These are phyloP conservation scores for Croton laevigatus DNA, from an alignment of 441 rosid genomes.

Conservation along the genomic window DNA sequence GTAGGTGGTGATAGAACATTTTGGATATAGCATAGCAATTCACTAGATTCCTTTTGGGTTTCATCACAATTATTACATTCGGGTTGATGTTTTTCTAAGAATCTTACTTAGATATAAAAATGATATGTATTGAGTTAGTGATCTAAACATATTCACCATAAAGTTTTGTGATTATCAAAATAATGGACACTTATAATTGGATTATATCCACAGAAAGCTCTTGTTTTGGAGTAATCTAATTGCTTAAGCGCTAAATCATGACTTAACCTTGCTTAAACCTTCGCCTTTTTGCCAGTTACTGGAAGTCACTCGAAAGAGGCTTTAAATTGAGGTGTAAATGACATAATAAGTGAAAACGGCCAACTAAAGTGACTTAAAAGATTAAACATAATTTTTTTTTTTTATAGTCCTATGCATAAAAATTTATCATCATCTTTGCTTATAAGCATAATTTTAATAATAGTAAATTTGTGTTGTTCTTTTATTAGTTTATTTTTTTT, in stretches of 20 bases:
- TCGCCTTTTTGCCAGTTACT: constrained; percentile 28
- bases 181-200: not conserved
- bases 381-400: constrained; percentile 14
- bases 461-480: not conserved
- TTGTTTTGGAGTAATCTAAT: constrained; percentile 33
- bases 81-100: too few species aligned
- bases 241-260: constrained; percentile 77
- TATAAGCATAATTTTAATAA: constrained; percentile 31
- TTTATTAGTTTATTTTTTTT: too few species aligned
- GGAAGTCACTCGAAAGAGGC: constrained; percentile 50
- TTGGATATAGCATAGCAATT: too few species aligned
- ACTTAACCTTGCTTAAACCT: constrained; percentile 42
- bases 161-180: not conserved
- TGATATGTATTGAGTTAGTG: too few species aligned
- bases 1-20: too few species aligned
- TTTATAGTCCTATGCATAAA: not conserved
- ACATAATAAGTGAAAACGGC: constrained; percentile 36
- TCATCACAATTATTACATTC: too few species aligned
- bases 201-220: constrained; percentile 12
- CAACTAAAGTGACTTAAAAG: constrained; percentile 46
- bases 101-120: too few species aligned
- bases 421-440: constrained; percentile 37
- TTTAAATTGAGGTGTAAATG: constrained; percentile 34
- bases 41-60: too few species aligned
- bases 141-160: not conserved